Percentiles rank a stretch among this genome's conserved stretches.
These are phyloP conservation scores for Allantophomopsis lycopodina DNA, from an alignment of 2,329 filamentous ascomycete genomes.

Conservation along the genomic window DNA sequence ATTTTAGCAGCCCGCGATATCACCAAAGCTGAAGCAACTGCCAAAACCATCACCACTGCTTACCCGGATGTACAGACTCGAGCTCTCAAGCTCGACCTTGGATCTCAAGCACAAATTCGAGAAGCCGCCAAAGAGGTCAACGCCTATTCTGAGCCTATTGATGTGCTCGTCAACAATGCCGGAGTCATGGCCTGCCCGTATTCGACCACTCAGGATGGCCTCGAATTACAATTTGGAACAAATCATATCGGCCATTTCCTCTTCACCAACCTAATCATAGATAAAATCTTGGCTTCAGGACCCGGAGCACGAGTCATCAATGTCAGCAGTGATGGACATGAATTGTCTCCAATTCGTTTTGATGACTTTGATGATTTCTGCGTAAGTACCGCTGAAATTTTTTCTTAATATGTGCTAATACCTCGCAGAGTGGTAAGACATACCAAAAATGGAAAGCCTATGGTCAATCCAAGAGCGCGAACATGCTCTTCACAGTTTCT, in stretches of 20 bases:
- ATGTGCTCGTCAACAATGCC: slow-evolving; percentile 5
- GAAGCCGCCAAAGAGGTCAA: slow-evolving; percentile 5
- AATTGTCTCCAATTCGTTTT: slow-evolving; percentile 3
- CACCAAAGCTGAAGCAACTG: slow-evolving; percentile 12
- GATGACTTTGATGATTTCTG: background rate
- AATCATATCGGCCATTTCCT: slow-evolving; percentile 5
- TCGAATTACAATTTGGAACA: slow-evolving; percentile 4
- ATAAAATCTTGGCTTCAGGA: background rate
- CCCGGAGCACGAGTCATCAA: slow-evolving; percentile 1
- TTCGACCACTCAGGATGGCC: slow-evolving; percentile 1
- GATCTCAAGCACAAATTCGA: slow-evolving; percentile 19
- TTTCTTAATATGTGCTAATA: background rate
- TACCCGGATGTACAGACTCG: background rate
- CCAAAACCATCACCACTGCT: background rate
- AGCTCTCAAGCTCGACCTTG: slow-evolving; percentile 19
- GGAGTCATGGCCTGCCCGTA: slow-evolving; percentile 3
- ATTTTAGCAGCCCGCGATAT: slow-evolving; percentile 11
- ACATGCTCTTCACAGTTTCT: slow-evolving; percentile 12
- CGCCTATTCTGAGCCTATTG: background rate
- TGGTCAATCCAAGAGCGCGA: slow-evolving; percentile 28
- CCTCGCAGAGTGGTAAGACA: slow-evolving; percentile 1
- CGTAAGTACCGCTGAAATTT: background rate
- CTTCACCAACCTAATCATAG: slow-evolving; percentile 4
- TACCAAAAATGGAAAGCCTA: slow-evolving; percentile 21
- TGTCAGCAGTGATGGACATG: slow-evolving; percentile 2